A percentile compares a stretch with the other conserved stretches of the same genome.
phyloP scores from a whole-genome alignment of 345 rosid species.

The rapeseed (Brassica napus) region DNA sequence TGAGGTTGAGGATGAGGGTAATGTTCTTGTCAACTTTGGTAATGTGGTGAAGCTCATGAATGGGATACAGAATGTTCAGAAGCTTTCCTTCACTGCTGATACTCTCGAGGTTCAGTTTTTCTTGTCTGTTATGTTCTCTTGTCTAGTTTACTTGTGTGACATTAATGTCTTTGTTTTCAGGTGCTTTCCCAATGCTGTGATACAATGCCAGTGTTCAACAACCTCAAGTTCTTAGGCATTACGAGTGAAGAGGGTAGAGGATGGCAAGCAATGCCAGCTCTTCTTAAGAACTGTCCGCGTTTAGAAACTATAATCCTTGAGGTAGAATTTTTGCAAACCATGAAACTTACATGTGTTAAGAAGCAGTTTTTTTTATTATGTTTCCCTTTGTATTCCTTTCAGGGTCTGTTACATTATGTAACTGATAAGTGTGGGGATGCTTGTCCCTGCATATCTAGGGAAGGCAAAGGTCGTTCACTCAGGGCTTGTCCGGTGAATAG shows the following conservation, averaged over 20 bases:
- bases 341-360: background rate
- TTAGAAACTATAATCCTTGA: background rate
- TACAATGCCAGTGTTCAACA: conserved; percentile 5
- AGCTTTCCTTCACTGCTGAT: background rate
- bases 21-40: background rate
- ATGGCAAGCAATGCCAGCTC: conserved; percentile 20
- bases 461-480: background rate
- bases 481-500: conserved; percentile 7
- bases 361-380: background rate
- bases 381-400: background rate
- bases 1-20: background rate
- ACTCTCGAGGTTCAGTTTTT: conserved; percentile 12
- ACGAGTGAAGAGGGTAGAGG: background rate
- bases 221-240: background rate
- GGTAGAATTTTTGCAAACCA: background rate
- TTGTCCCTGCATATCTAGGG: conserved; percentile 11
- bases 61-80: conserved; percentile 12
- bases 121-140: background rate
- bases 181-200: conserved; percentile 2
- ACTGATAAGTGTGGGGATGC: conserved; percentile 15
- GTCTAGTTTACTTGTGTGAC: background rate
- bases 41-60: conserved; percentile 18
- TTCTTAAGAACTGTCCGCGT: conserved; percentile 11
- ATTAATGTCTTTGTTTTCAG: conserved; percentile 2
- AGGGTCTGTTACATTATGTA: background rate